A percentile compares a stretch with the other conserved stretches of the same genome.
These are phyloP conservation scores for Venturia oleaginea DNA, from an alignment of 2,329 filamentous ascomycete genomes.

Conservation along the genomic window DNA sequence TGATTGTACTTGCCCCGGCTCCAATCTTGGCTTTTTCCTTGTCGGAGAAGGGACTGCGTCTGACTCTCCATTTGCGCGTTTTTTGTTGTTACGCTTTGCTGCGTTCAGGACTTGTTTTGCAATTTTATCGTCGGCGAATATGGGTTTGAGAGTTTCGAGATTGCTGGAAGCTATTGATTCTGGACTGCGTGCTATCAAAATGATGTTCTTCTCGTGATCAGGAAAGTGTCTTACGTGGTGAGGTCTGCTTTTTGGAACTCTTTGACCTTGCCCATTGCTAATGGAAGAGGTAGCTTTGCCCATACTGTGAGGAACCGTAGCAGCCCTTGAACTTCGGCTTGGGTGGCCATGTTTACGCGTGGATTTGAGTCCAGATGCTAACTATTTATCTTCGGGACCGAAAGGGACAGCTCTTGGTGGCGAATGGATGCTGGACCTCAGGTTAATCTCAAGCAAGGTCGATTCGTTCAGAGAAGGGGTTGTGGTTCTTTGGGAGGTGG, in stretches of 20 bases:
- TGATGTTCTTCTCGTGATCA: neutral
- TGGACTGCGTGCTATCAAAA: neutral
- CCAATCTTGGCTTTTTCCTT: slow-evolving; percentile 30
- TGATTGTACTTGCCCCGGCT: slow-evolving; percentile 20
- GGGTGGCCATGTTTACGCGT: slow-evolving; percentile 1
- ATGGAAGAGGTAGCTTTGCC: slow-evolving; percentile 45
- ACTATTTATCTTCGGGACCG: neutral
- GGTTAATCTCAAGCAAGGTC: neutral
- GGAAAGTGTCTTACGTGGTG: slow-evolving; percentile 5
- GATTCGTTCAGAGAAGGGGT: neutral
- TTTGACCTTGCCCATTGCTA: slow-evolving; percentile 46
- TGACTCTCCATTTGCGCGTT: slow-evolving; percentile 33
- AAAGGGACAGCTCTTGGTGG: neutral
- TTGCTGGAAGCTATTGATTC: slow-evolving; percentile 40
- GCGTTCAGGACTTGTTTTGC: slow-evolving; percentile 49
- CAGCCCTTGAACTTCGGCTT: slow-evolving; percentile 34
- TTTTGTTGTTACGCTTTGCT: slow-evolving; percentile 48
- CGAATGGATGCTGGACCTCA: neutral
- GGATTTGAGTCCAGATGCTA: neutral
- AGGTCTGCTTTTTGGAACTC: slow-evolving; percentile 39
- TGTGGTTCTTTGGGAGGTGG: neutral
- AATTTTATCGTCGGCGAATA: slow-evolving; percentile 44
- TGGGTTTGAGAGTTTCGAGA: slow-evolving; percentile 32
- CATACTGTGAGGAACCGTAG: slow-evolving; percentile 51
- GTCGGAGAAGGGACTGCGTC: slow-evolving; percentile 23